Evolutionary conservation across 2,329 filamentous ascomycete species (phyloP).

Genomic region (Penicillium sp.): DNA sequence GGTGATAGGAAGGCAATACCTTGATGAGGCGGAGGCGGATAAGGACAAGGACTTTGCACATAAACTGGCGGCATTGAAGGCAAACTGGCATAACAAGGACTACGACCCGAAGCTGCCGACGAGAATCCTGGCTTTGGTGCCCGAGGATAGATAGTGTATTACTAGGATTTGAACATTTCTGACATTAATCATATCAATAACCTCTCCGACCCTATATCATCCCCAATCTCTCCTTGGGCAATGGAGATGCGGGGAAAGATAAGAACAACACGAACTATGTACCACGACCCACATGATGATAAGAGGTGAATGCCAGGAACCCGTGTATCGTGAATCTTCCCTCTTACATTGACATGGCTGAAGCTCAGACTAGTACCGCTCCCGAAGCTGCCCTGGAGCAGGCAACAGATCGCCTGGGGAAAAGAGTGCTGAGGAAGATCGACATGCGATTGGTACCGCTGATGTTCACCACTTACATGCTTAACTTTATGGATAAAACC

Average conservation of each 20-base stretch:
- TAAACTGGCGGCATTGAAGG: slow-evolving; percentile 12
- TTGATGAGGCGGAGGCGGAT: slow-evolving; percentile 10
- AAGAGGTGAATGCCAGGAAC: background rate
- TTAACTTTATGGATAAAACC: slow-evolving; percentile 60
- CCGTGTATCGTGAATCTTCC: background rate
- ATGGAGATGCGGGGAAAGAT: slow-evolving; percentile 17
- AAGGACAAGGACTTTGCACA: slow-evolving; percentile 8
- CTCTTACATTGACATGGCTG: background rate
- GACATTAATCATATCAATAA: background rate
- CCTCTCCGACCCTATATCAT: no score
- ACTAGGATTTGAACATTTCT: background rate
- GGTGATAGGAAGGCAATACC: slow-evolving; percentile 9
- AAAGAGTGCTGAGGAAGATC: slow-evolving; percentile 50
- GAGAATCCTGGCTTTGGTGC: slow-evolving; percentile 20
- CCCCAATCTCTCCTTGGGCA: no score
- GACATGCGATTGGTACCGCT: slow-evolving; percentile 53
- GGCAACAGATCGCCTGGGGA: slow-evolving; percentile 10
- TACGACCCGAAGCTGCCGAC: slow-evolving; percentile 15
- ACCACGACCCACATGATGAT: background rate
- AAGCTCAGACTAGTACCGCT: slow-evolving; percentile 1
- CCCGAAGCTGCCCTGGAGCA: slow-evolving; percentile 7
- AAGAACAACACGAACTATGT: slow-evolving; percentile 3
- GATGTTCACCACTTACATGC: slow-evolving; percentile 54
- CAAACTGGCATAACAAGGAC: slow-evolving; percentile 22
- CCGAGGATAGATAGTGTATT: slow-evolving; percentile 2